Evolutionary conservation across 352 stramenopile species (phyloP).

Genomic region (Phytophthora ohioensis): DNA sequence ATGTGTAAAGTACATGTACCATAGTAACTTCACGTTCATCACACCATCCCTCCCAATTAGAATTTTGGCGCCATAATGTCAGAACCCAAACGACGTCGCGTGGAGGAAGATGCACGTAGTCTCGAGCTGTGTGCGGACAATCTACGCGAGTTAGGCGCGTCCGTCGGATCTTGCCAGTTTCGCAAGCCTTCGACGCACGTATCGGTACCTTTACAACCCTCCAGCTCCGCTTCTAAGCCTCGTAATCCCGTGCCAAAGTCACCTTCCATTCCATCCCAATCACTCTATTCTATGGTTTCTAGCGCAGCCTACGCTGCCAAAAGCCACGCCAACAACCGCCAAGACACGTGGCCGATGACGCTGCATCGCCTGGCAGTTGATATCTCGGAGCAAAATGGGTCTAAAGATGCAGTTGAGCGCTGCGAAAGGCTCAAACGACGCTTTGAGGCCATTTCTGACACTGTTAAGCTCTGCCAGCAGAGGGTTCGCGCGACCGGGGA

Average conservation of each 20-base stretch:
- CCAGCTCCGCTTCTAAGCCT: conserved; percentile 12
- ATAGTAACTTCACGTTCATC: neutral
- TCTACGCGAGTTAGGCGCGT: conserved; percentile 34
- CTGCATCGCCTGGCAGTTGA: conserved; percentile 40
- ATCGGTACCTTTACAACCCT: conserved; percentile 28
- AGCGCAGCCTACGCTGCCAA: conserved; percentile 38
- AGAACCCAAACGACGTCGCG: conserved; percentile 39
- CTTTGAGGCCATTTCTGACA: conserved; percentile 53
- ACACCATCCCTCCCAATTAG: neutral
- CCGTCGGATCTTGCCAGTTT: conserved; percentile 40
- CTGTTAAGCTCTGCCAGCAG: conserved; percentile 46
- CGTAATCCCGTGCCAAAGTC: conserved; percentile 11
- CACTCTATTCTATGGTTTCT: conserved; percentile 55
- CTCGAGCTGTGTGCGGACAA: conserved; percentile 48
- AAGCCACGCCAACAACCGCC: conserved; percentile 5
- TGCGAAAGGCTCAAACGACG: conserved; percentile 45
- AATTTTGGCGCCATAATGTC: conserved; percentile 20
- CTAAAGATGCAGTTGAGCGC: conserved; percentile 34
- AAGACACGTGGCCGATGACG: conserved; percentile 43
- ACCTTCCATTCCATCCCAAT: conserved; percentile 22
- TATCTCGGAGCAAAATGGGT: conserved; percentile 20
- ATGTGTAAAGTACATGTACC: too few relatives aligned
- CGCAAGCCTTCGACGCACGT: conserved; percentile 14
- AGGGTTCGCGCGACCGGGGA: conserved; percentile 42
- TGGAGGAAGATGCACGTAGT: conserved; percentile 26